A percentile compares a stretch with the other conserved stretches of the same genome.
Evolutionary conservation across 495 filamentous ascomycete species (phyloP).

Genomic region (Neurospora cerealis): DNA sequence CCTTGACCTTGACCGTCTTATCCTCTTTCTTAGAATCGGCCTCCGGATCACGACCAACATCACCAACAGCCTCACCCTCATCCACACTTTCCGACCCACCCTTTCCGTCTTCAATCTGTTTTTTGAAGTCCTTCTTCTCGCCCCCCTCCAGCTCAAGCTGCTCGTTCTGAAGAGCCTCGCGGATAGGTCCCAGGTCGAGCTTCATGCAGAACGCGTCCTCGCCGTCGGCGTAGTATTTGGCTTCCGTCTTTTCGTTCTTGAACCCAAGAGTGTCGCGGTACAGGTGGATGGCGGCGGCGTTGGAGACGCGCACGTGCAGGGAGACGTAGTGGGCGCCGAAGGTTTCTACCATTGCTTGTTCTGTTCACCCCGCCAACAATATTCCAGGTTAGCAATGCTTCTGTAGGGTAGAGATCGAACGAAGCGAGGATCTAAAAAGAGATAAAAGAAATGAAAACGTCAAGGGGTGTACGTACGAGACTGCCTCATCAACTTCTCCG

Average conservation of each 20-base stretch:
- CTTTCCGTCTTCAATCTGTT: conserved; percentile 9
- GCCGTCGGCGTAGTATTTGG: conserved; percentile 95
- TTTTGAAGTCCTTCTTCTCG: conserved; percentile 20
- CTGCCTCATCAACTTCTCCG: conserved; percentile 95
- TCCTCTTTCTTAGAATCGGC: conserved; percentile 22
- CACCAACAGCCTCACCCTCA: conserved; percentile 36
- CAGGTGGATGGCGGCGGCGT: conserved; percentile 78
- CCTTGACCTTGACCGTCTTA: conserved; percentile 53
- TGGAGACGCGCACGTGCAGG: conserved; percentile 88
- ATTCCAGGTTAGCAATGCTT: neutral
- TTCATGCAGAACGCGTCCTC: conserved; percentile 95
- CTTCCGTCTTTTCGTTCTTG: conserved; percentile 78
- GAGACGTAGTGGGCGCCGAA: conserved; percentile 87
- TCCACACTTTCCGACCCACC: conserved; percentile 17
- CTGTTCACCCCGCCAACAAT: conserved; percentile 29
- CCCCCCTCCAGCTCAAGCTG: conserved; percentile 24
- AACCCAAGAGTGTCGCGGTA: conserved; percentile 93
- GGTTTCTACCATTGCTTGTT: conserved; percentile 92
- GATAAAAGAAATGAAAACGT: neutral
- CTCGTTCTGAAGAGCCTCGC: conserved; percentile 34
- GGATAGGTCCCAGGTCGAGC: conserved; percentile 62
- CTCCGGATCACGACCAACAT: conserved; percentile 30
- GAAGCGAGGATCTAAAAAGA: neutral
- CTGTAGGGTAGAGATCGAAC: neutral
- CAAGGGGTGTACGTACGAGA: conserved; percentile 56